Evolutionary conservation across 768 basidiomycete species (phyloP), one percentile per base, ranked within the genome.

Genomic region (Sporobolomyces pararoseus): DNA sequence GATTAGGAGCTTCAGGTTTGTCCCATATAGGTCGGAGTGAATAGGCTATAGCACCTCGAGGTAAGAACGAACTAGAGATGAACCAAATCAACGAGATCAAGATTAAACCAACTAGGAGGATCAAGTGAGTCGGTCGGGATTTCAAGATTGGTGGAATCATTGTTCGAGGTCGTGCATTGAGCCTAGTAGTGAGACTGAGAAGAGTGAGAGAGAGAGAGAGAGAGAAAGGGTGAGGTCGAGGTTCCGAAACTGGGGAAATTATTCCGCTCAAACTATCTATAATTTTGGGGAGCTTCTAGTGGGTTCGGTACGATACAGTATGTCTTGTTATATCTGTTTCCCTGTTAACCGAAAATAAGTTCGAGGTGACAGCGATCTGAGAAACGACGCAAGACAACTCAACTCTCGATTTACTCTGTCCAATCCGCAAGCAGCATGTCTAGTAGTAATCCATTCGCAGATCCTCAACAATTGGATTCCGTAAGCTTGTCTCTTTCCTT

Each of bases 11-110:
- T 29, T 82, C 80, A 32, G 81, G 82, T 10, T 76, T 77, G 75
- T 87, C 86, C 86, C 86, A 87, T 35, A 70, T 35, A 3, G 69
- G 69, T 49, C 69, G 17, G 29, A 60, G 60, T n/a, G 69, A 55
- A 53, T 70, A 70, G 35, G 69, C 69, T 23, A 70, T 23, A 7
- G 37, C 53, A 4, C 69, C 69, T 1, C 69, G 35, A 3, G 69
- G 69, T n/a, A n/a, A n/a, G 34, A 70, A 59, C 7, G 19, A 1
- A 3, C 35, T 16, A 13, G 54, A 54, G 46, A 62, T 12, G 58
- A 62, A 7, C 31, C n/a, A n/a, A 44, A 50, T 23, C 25, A 59
- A 17, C 2, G 27, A 12, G 32, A 27, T 27, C 50, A 49, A 2
- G 27, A 23, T 16, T 32, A 50, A 2, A 25, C 23, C 0, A 16